Evolutionary conservation across 2,329 filamentous ascomycete genomes (phyloP).

Genomic region (Penicillium digitatum): DNA sequence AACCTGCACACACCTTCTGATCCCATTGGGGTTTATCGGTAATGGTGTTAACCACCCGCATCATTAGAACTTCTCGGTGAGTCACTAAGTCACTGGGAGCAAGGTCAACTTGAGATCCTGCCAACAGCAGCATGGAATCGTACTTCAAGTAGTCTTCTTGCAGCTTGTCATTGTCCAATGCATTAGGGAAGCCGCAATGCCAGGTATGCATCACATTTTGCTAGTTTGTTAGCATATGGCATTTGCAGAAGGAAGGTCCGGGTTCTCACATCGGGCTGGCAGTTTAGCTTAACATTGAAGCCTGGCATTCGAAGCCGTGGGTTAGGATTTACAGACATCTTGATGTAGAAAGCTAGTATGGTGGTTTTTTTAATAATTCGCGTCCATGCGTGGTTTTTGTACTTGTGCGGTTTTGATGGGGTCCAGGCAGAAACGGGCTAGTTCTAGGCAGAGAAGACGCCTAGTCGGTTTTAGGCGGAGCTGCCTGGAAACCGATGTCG

Average conservation of each 20-base stretch:
- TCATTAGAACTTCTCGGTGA: conserved; percentile 39
- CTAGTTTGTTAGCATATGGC: neutral
- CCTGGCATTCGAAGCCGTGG: neutral
- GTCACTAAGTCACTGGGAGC: neutral
- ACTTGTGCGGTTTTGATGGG: neutral
- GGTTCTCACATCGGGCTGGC: neutral
- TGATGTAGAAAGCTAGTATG: neutral
- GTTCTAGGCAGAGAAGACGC: neutral
- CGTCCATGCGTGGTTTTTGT: neutral
- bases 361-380: neutral
- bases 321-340: neutral
- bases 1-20: conserved; percentile 30
- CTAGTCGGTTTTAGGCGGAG: neutral
- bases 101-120: neutral
- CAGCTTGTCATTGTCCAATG: neutral
- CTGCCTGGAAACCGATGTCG: neutral
- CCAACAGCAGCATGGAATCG: neutral
- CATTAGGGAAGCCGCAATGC: neutral
- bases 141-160: neutral
- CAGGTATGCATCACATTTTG: neutral
- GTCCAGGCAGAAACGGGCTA: neutral
- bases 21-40: conserved; percentile 46
- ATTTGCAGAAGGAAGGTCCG: neutral
- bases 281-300: neutral
- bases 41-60: conserved; percentile 41